phyloP scores from a whole-genome alignment of 768 basidiomycete species.

The Arthromyces matolae region DNA sequence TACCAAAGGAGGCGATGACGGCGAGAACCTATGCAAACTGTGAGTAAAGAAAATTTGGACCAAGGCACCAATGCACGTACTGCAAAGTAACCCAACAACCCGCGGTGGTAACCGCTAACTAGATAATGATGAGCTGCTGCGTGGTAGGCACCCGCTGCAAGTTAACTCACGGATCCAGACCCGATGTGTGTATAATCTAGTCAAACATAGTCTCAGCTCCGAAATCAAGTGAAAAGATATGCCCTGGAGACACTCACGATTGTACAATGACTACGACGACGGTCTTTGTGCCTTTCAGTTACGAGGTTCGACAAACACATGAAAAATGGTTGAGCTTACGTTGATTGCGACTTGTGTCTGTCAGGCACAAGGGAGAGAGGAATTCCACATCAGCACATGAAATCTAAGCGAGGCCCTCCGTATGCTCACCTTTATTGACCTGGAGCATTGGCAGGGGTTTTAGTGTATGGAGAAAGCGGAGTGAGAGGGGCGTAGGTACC shows the following conservation, averaged over 20 bases:
- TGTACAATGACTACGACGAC: constrained; percentile 43
- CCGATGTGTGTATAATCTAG: constrained; percentile 41
- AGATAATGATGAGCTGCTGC: neutral
- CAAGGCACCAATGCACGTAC: constrained; percentile 18
- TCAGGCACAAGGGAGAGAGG: neutral
- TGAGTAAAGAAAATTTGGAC: constrained; percentile 1
- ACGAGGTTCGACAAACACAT: no score
- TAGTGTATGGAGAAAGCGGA: no score
- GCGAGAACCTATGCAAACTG: constrained; percentile 32
- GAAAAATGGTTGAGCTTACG: no score
- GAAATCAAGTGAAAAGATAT: neutral
- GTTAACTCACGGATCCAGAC: constrained; percentile 44
- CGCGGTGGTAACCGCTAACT: constrained; percentile 37
- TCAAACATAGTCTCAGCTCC: neutral
- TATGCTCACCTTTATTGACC: constrained; percentile 24
- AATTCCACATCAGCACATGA: constrained; percentile 5
- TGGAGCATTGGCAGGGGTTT: neutral
- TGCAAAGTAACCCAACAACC: constrained; percentile 33
- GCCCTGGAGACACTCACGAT: constrained; percentile 26
- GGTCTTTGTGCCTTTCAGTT: no score
- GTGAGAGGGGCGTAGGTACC: no score
- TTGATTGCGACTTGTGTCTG: constrained; percentile 43
- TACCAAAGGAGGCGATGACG: no score
- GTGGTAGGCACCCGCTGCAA: neutral
- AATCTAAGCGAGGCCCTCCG: neutral